phyloP scores from a whole-genome alignment of 495 filamentous ascomycete genomes.

The Penicillium macrosclerotiorum region DNA sequence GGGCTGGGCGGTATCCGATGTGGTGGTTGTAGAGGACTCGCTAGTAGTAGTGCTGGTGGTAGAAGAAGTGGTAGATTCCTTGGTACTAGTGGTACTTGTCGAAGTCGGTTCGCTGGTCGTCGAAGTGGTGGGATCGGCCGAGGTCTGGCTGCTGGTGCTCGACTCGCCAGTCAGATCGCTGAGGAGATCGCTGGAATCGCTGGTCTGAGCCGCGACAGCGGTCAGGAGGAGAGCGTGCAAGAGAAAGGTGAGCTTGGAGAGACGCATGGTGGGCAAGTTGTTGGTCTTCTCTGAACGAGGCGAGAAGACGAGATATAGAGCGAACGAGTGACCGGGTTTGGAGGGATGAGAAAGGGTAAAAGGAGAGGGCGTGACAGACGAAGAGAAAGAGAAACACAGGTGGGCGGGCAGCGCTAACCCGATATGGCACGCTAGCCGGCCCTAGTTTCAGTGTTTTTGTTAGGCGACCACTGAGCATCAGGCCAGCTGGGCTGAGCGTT shows the following conservation, averaged over 20 bases:
- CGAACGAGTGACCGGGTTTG: too few species aligned
- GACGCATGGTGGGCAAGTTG: conserved; percentile 35
- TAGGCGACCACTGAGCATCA: not conserved
- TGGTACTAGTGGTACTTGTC: too few species aligned
- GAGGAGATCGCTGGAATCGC: conserved; percentile 20
- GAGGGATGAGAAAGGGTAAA: conserved; percentile 14
- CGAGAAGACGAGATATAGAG: conserved; percentile 20
- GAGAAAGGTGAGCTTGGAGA: conserved; percentile 35
- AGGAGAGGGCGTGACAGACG: conserved; percentile 3
- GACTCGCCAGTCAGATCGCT: conserved; percentile 20
- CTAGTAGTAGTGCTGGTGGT: conserved; percentile 9
- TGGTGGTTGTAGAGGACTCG: conserved; percentile 18
- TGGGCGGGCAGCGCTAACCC: conserved; percentile 7
- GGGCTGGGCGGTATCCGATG: conserved; percentile 16
- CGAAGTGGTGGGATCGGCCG: conserved; percentile 3
- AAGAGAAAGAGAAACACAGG: too few species aligned
- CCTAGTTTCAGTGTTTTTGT: conserved; percentile 13
- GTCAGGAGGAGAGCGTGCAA: conserved; percentile 40
- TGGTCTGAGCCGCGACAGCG: conserved; percentile 35
- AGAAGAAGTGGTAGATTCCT: conserved; percentile 2
- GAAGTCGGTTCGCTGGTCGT: too few species aligned
- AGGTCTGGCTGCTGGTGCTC: conserved; percentile 1
- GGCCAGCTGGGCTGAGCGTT: too few species aligned
- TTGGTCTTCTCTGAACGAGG: conserved; percentile 4
- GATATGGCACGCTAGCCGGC: conserved; percentile 15